Conservation (phyloP, 257 asterid genomes). For the Gardenia jasminoides region DNA sequence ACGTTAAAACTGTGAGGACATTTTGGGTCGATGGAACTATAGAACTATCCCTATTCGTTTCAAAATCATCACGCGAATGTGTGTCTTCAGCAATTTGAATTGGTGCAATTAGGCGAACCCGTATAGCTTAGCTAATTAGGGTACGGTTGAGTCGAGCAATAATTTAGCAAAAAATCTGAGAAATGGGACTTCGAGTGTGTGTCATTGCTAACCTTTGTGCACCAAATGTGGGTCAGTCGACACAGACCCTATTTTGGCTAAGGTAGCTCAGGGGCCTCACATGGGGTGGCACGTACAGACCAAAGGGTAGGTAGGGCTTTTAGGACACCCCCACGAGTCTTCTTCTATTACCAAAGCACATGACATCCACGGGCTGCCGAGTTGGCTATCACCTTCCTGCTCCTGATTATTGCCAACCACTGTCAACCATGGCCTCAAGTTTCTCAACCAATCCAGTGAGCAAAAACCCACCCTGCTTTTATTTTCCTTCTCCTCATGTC, state of each 20-base stretch:
- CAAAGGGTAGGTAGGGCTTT: conserved; percentile 59
- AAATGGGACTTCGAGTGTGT: conserved; percentile 3
- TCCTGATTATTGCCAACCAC: conserved; percentile 42
- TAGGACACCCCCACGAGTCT: conserved; percentile 59
- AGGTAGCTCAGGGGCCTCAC: conserved; percentile 33
- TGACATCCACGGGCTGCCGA: conserved; percentile 51
- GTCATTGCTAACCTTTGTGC: conserved; percentile 16
- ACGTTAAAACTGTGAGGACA: neutral
- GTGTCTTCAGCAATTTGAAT: neutral
- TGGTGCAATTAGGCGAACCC: neutral
- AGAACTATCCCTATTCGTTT: neutral
- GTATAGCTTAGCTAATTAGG: neutral
- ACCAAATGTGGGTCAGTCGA: conserved; percentile 48
- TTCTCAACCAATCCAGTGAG: conserved; percentile 26
- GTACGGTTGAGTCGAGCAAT: conserved; percentile 16
- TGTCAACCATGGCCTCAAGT: neutral
- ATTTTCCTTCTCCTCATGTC: conserved; percentile 22
- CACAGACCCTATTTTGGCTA: conserved; percentile 30
- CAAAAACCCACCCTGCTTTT: neutral
- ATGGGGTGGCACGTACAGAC: conserved; percentile 40
- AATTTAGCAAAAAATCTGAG: neutral
- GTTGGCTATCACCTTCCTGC: conserved; percentile 54
- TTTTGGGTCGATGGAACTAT: neutral
- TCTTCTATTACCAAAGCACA: conserved; percentile 69
- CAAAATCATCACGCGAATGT: neutral